These are phyloP conservation scores for Plasmodium gonderi DNA, from an alignment of 169 alveolate genomes.

Conservation along the genomic window DNA sequence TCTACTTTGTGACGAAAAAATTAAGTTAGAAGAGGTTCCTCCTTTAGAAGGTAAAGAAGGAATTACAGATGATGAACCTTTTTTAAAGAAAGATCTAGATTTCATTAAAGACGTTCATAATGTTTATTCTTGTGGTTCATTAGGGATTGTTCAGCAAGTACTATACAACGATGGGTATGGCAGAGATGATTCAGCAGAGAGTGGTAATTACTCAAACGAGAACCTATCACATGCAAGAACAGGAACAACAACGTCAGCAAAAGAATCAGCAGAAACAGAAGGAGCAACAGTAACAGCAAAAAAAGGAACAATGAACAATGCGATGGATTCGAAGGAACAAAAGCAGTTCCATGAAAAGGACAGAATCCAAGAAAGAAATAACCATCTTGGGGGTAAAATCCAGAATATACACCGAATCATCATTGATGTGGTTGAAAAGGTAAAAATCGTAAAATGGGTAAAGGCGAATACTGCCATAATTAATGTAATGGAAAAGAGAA, in stretches of 20 bases:
- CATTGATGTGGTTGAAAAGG: slow-evolving; percentile 11
- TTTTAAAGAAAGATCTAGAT: slow-evolving; percentile 44
- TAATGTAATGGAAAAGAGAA: not conserved
- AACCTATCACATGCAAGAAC: not conserved
- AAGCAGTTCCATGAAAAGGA: not conserved
- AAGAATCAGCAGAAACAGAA: too few species aligned
- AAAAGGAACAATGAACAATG: too few species aligned
- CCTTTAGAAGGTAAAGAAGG: not conserved
- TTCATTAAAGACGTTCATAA: not conserved
- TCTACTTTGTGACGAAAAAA: not conserved
- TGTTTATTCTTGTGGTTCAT: slow-evolving; percentile 18
- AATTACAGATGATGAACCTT: not conserved
- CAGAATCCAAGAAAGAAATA: not conserved
- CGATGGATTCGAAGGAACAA: too few species aligned
- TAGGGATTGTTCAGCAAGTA: slow-evolving; percentile 18
- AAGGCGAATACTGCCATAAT: slow-evolving; percentile 5
- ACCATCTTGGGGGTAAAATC: not conserved
- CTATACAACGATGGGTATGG: not conserved
- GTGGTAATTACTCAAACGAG: not conserved
- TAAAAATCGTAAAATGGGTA: slow-evolving; percentile 45
- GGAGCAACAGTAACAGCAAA: too few species aligned
- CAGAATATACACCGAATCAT: not conserved
- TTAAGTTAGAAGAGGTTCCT: not conserved
- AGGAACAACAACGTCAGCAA: too few species aligned
- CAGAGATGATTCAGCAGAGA: not conserved